Evolutionary conservation across 164 flowering plant genomes (phyloP).

Genomic region (Magnolia sinica): DNA sequence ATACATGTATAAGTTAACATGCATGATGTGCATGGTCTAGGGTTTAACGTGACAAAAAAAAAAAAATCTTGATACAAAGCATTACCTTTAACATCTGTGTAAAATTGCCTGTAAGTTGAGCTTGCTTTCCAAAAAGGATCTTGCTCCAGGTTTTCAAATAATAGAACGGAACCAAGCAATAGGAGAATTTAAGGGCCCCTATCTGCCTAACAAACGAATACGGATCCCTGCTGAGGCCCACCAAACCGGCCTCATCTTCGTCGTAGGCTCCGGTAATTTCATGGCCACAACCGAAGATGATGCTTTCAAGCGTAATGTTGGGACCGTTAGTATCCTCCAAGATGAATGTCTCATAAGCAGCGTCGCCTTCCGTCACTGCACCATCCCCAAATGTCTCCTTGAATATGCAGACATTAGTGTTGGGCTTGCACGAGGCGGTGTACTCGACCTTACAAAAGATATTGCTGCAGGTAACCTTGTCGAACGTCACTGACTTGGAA

Average conservation of each 20-base stretch:
- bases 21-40: too few species aligned
- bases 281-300: constrained; percentile 2
- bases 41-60: too few species aligned
- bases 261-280: background rate
- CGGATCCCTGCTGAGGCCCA: constrained; percentile 26
- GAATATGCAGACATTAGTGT: background rate
- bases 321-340: background rate
- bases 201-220: constrained; percentile 5
- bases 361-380: background rate
- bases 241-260: constrained; percentile 14
- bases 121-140: too few species aligned
- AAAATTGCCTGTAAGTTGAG: too few species aligned
- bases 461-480: background rate
- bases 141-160: too few species aligned
- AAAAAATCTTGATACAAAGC: too few species aligned
- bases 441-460: background rate
- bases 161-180: too few species aligned
- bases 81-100: too few species aligned
- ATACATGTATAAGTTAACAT: too few species aligned
- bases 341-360: background rate
- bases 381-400: background rate
- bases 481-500: background rate
- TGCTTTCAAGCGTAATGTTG: background rate
- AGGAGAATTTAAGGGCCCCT: too few species aligned
- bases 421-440: background rate